phyloP scores from a whole-genome alignment of 2,329 filamentous ascomycete genomes.

The Colletotrichum shisoi region DNA sequence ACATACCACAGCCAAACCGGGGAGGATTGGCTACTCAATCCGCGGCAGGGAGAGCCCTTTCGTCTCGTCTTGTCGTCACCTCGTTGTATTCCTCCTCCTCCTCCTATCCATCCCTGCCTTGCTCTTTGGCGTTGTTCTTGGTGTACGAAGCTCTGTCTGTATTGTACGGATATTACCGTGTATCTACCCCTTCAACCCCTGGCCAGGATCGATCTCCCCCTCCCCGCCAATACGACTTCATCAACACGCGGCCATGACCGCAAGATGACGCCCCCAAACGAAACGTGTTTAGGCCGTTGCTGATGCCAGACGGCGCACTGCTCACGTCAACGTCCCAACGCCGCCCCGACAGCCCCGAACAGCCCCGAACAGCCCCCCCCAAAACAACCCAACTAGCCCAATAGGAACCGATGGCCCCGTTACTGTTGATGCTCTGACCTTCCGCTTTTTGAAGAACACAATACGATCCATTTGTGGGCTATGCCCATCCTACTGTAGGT shows the following conservation, averaged over 20 bases:
- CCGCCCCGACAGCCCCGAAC: background rate
- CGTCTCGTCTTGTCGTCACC: slow-evolving; percentile 21
- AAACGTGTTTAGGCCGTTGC: slow-evolving; percentile 34
- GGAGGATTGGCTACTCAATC: slow-evolving; percentile 4
- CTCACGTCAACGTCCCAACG: slow-evolving; percentile 3
- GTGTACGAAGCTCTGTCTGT: too few species aligned
- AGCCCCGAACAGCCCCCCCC: too few species aligned
- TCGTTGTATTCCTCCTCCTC: background rate
- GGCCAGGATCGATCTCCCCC: too few species aligned
- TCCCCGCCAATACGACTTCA: slow-evolving; percentile 4
- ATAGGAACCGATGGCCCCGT: slow-evolving; percentile 31
- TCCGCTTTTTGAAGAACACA: slow-evolving; percentile 23
- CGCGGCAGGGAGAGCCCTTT: slow-evolving; percentile 21
- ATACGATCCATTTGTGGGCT: slow-evolving; percentile 5
- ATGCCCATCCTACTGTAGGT: background rate
- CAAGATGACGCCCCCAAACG: slow-evolving; percentile 25
- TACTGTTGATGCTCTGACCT: slow-evolving; percentile 30
- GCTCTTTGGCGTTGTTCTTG: background rate
- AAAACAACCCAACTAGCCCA: background rate
- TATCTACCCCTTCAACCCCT: too few species aligned
- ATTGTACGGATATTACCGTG: too few species aligned
- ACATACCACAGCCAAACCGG: slow-evolving; percentile 5
- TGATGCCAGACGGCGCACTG: background rate
- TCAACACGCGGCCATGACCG: slow-evolving; percentile 17
- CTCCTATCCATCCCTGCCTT: slow-evolving; percentile 2